These are phyloP conservation scores for Angomonas deanei DNA, from an alignment of 208 protist species.

Conservation along the genomic window DNA sequence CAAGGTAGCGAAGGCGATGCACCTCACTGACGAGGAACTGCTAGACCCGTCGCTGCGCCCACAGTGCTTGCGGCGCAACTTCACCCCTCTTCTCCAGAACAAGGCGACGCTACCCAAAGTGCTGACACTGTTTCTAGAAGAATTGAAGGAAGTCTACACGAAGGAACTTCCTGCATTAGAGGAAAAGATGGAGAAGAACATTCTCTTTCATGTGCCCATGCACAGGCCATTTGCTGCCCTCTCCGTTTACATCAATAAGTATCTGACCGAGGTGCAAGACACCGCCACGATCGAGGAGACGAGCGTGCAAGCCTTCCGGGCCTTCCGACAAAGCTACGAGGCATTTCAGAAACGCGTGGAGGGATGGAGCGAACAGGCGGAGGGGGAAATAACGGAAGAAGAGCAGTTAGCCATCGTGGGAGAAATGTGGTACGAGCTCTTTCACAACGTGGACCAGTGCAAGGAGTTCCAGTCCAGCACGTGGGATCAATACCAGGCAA, in stretches of 20 bases:
- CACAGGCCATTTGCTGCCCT: constrained; percentile 35
- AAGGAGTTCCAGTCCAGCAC: constrained; percentile 21
- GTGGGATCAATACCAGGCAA: neutral
- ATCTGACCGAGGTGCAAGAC: neutral
- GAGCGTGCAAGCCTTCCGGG: neutral
- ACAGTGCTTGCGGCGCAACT: constrained; percentile 61
- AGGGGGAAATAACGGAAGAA: constrained; percentile 1
- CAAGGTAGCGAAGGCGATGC: constrained; percentile 28
- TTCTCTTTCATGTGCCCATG: constrained; percentile 55
- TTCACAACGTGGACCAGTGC: constrained; percentile 42
- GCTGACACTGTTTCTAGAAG: constrained; percentile 42
- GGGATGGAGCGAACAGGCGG: neutral
- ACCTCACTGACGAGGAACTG: constrained; percentile 30
- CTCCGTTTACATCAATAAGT: constrained; percentile 2
- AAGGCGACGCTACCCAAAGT: constrained; percentile 39
- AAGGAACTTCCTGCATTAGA: constrained; percentile 41
- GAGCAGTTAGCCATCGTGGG: constrained; percentile 24
- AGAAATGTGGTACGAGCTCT: constrained; percentile 50
- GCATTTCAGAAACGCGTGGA: neutral
- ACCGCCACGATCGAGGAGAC: neutral
- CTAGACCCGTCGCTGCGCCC: constrained; percentile 40
- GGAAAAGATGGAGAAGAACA: constrained; percentile 18
- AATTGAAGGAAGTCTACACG: constrained; percentile 41
- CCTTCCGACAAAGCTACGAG: no score
- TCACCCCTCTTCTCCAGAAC: constrained; percentile 45